Conservation (phyloP, 169 alveolate species). For the Eimeria zaria region DNA sequence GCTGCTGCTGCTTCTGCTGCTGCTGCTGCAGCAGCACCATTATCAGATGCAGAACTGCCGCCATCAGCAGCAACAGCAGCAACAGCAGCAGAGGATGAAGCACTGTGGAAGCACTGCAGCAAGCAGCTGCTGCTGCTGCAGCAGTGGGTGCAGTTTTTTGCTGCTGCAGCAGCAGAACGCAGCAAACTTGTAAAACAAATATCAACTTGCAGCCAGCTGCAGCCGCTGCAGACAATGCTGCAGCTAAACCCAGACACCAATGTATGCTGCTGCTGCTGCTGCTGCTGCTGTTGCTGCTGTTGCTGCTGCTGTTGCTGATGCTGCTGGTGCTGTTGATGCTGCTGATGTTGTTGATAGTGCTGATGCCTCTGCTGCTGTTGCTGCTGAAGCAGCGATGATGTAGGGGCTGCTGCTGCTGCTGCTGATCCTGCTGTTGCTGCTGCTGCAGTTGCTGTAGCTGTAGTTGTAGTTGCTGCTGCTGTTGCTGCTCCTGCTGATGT, state of each 20-base stretch:
- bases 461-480: not conserved
- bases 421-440: not conserved
- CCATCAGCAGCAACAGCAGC: conserved; percentile 12
- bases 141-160: conserved; percentile 21
- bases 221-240: conserved; percentile 6
- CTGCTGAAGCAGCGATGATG: not conserved
- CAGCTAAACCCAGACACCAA: not conserved
- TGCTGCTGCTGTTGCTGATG: conserved; percentile 12
- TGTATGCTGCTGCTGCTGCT: not conserved
- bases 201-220: conserved; percentile 25
- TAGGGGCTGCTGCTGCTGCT: not conserved
- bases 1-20: conserved; percentile 60
- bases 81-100: conserved; percentile 18
- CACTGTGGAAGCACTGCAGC: conserved; percentile 52
- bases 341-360: not conserved
- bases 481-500: too few relatives aligned
- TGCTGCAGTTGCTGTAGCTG: conserved; percentile 1
- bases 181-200: not conserved
- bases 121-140: conserved; percentile 62
- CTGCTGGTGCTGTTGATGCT: not conserved
- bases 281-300: conserved; percentile 24
- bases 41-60: not conserved
- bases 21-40: not conserved
- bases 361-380: not conserved
- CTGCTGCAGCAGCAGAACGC: conserved; percentile 35